These are phyloP conservation scores for Fusarium piperis DNA, from an alignment of 2,329 filamentous ascomycete species.

Conservation along the genomic window DNA sequence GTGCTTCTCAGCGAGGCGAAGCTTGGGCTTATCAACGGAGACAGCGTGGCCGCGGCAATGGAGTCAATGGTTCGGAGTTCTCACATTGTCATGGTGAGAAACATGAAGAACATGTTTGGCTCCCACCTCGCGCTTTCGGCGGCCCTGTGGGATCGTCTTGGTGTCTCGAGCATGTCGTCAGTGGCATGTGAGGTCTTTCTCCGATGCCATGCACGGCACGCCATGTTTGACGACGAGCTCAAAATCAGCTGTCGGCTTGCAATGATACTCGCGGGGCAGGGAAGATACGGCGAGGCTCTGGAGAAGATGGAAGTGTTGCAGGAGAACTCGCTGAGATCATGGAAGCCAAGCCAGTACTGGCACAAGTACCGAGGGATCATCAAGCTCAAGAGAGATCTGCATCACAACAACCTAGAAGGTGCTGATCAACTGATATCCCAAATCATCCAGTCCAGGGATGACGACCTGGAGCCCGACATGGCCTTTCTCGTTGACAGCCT, in stretches of 20 bases:
- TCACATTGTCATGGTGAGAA: slow-evolving; percentile 81
- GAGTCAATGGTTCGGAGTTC: slow-evolving; percentile 86
- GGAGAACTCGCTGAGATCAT: slow-evolving; percentile 70
- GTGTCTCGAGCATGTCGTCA: slow-evolving; percentile 64
- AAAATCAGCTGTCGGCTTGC: slow-evolving; percentile 78
- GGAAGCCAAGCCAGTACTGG: slow-evolving; percentile 82
- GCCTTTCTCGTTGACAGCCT: slow-evolving; percentile 61
- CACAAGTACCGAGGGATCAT: slow-evolving; percentile 73
- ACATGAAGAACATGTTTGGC: slow-evolving; percentile 77
- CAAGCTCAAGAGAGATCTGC: slow-evolving; percentile 70
- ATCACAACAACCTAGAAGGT: slow-evolving; percentile 62
- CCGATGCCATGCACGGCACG: slow-evolving; percentile 70
- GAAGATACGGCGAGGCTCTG: slow-evolving; percentile 75
- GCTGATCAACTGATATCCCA: slow-evolving; percentile 62
- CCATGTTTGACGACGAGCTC: slow-evolving; percentile 78
- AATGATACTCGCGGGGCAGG: slow-evolving; percentile 66
- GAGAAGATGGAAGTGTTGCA: slow-evolving; percentile 57
- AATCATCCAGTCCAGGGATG: slow-evolving; percentile 60
- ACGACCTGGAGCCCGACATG: slow-evolving; percentile 63
- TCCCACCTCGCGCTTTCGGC: slow-evolving; percentile 78
- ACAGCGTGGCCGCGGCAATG: slow-evolving; percentile 69
- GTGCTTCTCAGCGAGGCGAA: slow-evolving; percentile 88
- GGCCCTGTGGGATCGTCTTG: slow-evolving; percentile 80
- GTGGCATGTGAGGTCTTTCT: slow-evolving; percentile 78
- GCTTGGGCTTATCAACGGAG: slow-evolving; percentile 76